Evolutionary conservation across 164 flowering plant species (phyloP), one percentile per base, ranked within the genome.

Genomic region (Amborella trichopoda): DNA sequence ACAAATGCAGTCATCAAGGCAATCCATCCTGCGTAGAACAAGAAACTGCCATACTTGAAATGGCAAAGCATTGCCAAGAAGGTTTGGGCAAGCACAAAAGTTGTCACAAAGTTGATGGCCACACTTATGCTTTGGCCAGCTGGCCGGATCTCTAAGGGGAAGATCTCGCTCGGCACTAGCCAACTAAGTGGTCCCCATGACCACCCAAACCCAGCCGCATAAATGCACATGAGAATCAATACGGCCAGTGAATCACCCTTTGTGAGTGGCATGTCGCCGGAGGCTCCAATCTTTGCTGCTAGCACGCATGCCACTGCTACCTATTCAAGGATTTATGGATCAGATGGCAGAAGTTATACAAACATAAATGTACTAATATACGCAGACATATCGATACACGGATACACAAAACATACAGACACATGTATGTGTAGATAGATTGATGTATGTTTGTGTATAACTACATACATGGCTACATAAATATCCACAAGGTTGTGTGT

Each of bases 171-270:
- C 2, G 94, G 87, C 21, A 84, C 54, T 10, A 81, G 76, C 82
- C 84, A 81, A 33, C 62, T 60, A 6, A 84, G 63, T 6, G 94
- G 90, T 0, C 94, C 84, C 94, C 87, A 84, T 22, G 90, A 81
- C 90, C 87, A 81, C 0, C 84, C 90, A 25, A 79, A 84, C 3
- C 74, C 90, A 16, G 84, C 75, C 1, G 76, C 72, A 20, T 72
- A 30, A 4, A 60, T 16, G 56, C 90, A 81, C 81, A 81, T 68
- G 9, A 81, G 56, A 2, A 72, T 66, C 9, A 83, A 71, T 5
- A 81, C 64, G 20, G 67, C 0, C 1, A 66, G 30, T 1, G 75
- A 70, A 16, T 60, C 50, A 22, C 61, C 71, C 62, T 59, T 74
- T 3, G 67, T 13, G 22, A 80, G 59, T 28, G 60, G 51, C 44